These are phyloP conservation scores for Clathrospora elynae DNA, from an alignment of 2,329 filamentous ascomycete species.

Conservation along the genomic window DNA sequence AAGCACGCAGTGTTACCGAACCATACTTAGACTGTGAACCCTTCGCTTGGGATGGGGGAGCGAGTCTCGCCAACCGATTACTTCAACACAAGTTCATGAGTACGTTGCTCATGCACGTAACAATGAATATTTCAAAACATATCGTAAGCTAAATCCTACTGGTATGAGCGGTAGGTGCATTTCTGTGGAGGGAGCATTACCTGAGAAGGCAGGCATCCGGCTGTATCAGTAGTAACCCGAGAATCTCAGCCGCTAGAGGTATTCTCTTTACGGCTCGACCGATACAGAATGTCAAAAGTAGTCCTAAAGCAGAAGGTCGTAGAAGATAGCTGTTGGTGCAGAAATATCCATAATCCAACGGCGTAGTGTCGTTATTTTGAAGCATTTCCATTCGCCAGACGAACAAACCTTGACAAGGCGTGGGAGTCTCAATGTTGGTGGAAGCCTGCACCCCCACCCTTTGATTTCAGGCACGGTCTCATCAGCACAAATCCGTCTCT, in stretches of 20 bases:
- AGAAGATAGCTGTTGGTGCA: conserved; percentile 13
- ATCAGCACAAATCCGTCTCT: conserved; percentile 6
- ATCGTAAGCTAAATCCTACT: conserved; percentile 7
- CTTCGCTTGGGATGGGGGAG: conserved; percentile 10
- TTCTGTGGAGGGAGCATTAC: conserved; percentile 7
- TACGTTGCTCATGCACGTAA: conserved; percentile 3
- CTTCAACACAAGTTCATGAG: neutral
- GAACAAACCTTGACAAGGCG: conserved; percentile 2
- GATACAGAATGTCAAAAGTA: conserved; percentile 3
- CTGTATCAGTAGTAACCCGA: conserved; percentile 1
- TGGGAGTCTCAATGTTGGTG: neutral
- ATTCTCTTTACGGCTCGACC: conserved; percentile 9
- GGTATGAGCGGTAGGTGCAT: neutral
- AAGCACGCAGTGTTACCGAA: conserved; percentile 37
- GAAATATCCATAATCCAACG: conserved; percentile 19
- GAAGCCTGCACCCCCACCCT: conserved; percentile 13
- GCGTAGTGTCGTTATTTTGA: conserved; percentile 11
- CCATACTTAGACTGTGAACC: conserved; percentile 23
- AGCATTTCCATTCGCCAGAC: conserved; percentile 12
- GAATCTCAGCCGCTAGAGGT: conserved; percentile 1
- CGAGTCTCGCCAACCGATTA: conserved; percentile 7
- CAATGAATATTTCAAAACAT: conserved; percentile 13
- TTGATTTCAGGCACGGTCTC: conserved; percentile 14
- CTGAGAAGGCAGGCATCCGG: conserved; percentile 1
- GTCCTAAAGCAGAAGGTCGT: conserved; percentile 24